A percentile compares a stretch with the other conserved stretches of the same genome.
phyloP scores from a whole-genome alignment of 1,284 basidiomycete genomes.

The Trichosporon inkin region DNA sequence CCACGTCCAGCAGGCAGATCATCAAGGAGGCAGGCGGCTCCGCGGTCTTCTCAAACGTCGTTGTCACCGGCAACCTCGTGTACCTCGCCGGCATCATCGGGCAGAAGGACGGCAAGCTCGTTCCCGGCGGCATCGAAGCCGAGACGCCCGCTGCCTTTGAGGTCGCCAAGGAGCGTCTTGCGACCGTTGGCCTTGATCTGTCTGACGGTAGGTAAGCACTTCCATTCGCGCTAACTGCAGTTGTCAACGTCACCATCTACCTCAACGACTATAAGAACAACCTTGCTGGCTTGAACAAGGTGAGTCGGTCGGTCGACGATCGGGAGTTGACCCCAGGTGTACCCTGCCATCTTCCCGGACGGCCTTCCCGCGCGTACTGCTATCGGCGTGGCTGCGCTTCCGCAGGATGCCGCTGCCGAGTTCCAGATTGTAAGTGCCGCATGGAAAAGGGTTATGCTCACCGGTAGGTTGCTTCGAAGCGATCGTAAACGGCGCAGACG shows the following conservation, averaged over 20 bases:
- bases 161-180: slow-evolving; percentile 57
- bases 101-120: slow-evolving; percentile 62
- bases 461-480: background rate
- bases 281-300: slow-evolving; percentile 18
- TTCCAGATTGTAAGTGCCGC: slow-evolving; percentile 17
- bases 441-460: background rate
- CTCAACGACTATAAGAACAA: slow-evolving; percentile 15
- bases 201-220: slow-evolving; percentile 14
- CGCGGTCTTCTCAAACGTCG: slow-evolving; percentile 16
- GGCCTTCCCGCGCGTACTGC: slow-evolving; percentile 17
- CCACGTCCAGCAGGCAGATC: no score
- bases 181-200: slow-evolving; percentile 17
- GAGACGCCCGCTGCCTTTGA: slow-evolving; percentile 65
- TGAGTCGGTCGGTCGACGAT: background rate
- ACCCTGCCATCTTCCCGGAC: slow-evolving; percentile 15
- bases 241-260: slow-evolving; percentile 17
- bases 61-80: slow-evolving; percentile 18
- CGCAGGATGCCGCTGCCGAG: slow-evolving; percentile 15
- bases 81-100: slow-evolving; percentile 21
- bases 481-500: background rate
- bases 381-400: slow-evolving; percentile 19
- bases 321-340: slow-evolving; percentile 7
- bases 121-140: slow-evolving; percentile 68
- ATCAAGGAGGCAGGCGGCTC: no score
- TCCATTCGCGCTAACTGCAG: slow-evolving; percentile 6